Conservation (phyloP, 2,329 filamentous ascomycete species). For the Colletotrichum horii region DNA sequence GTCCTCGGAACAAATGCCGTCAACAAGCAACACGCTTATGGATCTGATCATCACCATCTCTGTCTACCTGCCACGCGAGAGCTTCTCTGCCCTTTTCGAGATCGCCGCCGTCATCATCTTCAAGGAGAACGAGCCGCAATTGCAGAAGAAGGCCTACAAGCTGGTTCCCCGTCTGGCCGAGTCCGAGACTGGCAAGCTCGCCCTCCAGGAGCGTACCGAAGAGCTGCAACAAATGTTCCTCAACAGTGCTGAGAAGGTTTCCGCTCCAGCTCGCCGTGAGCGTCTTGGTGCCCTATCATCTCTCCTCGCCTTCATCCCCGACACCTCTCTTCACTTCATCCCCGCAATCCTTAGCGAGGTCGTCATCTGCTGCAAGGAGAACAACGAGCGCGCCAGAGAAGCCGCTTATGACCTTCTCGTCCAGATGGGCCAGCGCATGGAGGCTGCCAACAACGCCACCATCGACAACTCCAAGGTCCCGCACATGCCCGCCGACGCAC, state of each 20-base stretch:
- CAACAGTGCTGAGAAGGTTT: constrained; percentile 81
- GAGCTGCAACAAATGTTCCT: constrained; percentile 87
- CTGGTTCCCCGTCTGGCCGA: constrained; percentile 89
- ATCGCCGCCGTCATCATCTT: constrained; percentile 85
- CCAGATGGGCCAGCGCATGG: constrained; percentile 83
- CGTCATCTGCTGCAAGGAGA: constrained; percentile 95
- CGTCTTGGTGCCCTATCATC: constrained; percentile 82
- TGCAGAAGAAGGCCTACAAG: constrained; percentile 99
- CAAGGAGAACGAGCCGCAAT: constrained; percentile 82
- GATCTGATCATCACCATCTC: constrained; percentile 97
- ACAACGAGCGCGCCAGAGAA: constrained; percentile 92
- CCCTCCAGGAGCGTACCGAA: constrained; percentile 74
- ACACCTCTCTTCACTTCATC: constrained; percentile 87
- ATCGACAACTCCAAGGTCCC: constrained; percentile 88
- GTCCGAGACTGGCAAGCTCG: constrained; percentile 77
- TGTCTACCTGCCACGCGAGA: constrained; percentile 86
- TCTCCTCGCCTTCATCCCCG: constrained; percentile 79
- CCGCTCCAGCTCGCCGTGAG: constrained; percentile 84
- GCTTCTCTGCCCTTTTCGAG: constrained; percentile 83
- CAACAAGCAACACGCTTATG: constrained; percentile 93
- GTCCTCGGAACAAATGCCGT: constrained; percentile 76
- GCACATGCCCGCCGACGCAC: constrained; percentile 83
- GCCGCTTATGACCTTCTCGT: constrained; percentile 91
- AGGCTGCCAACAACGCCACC: constrained; percentile 65
- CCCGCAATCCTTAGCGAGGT: constrained; percentile 91